Conservation (phyloP, 2,329 filamentous ascomycete species). For the Periglandula ipomoeae region DNA sequence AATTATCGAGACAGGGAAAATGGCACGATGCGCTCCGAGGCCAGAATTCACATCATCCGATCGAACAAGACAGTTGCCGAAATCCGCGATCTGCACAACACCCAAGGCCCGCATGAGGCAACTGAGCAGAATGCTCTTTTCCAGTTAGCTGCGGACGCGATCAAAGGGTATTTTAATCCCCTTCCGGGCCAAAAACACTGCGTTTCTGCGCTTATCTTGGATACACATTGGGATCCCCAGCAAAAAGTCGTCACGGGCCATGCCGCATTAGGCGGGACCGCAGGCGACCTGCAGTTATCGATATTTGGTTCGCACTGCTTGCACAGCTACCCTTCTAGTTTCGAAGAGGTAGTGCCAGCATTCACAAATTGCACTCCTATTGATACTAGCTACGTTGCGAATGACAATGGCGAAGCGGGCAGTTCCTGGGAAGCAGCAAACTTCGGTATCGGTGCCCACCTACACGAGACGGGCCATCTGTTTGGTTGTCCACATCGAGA, state of each 20-base stretch:
- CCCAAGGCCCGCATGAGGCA: constrained; percentile 66
- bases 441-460: constrained; percentile 83
- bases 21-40: constrained; percentile 77
- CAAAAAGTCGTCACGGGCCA: constrained; percentile 67
- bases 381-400: constrained; percentile 69
- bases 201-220: constrained; percentile 77
- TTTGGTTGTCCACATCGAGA: constrained; percentile 88
- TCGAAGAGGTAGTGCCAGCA: constrained; percentile 84
- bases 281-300: constrained; percentile 68
- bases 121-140: constrained; percentile 67
- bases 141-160: constrained; percentile 65
- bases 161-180: constrained; percentile 68
- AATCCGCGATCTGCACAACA: constrained; percentile 65
- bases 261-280: constrained; percentile 69
- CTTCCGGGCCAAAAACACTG: constrained; percentile 74
- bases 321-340: constrained; percentile 78
- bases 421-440: constrained; percentile 95
- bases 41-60: constrained; percentile 79
- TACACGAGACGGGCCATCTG: constrained; percentile 84
- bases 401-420: constrained; percentile 78
- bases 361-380: constrained; percentile 88
- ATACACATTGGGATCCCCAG: constrained; percentile 76
- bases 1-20: constrained; percentile 64
- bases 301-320: constrained; percentile 90
- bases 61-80: constrained; percentile 77